These are phyloP conservation scores for Microdochium nivale DNA, from an alignment of 2,329 filamentous ascomycete species.

Conservation along the genomic window DNA sequence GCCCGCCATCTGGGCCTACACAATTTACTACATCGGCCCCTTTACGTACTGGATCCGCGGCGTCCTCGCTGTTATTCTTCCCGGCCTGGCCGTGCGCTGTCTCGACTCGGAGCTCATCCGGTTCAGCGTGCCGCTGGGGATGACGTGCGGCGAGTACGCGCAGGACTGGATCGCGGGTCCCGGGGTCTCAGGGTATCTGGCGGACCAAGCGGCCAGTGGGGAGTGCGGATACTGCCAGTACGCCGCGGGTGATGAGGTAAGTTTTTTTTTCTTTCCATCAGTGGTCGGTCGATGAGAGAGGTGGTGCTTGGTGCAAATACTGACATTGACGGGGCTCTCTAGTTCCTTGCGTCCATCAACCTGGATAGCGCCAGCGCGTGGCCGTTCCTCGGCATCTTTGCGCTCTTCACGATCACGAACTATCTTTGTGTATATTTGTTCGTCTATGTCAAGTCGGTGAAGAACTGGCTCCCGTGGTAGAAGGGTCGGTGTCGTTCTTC, in stretches of 20 bases:
- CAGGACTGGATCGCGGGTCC: conserved; percentile 41
- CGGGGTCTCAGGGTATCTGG: conserved; percentile 46
- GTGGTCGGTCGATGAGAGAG: neutral
- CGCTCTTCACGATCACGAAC: neutral
- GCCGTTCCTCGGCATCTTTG: neutral
- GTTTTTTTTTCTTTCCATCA: neutral
- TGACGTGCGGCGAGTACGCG: conserved; percentile 59
- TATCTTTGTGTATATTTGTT: neutral
- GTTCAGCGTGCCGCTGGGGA: conserved; percentile 53
- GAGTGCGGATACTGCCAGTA: conserved; percentile 67
- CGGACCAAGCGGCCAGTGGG: conserved; percentile 47
- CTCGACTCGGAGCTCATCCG: conserved; percentile 24
- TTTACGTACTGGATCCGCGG: conserved; percentile 66
- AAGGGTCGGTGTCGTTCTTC: no score
- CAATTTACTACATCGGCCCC: conserved; percentile 62
- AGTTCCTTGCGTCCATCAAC: conserved; percentile 44
- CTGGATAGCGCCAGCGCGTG: conserved; percentile 10
- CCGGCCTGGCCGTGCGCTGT: conserved; percentile 40
- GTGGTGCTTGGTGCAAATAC: no score
- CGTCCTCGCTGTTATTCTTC: conserved; percentile 55
- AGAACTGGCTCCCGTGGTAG: neutral
- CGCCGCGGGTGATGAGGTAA: conserved; percentile 1
- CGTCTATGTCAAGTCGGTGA: neutral
- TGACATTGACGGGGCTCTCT: conserved; percentile 17
- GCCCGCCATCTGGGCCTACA: conserved; percentile 65